phyloP scores from a whole-genome alignment of 2,329 filamentous ascomycete genomes.

The Epichloe scottii region DNA sequence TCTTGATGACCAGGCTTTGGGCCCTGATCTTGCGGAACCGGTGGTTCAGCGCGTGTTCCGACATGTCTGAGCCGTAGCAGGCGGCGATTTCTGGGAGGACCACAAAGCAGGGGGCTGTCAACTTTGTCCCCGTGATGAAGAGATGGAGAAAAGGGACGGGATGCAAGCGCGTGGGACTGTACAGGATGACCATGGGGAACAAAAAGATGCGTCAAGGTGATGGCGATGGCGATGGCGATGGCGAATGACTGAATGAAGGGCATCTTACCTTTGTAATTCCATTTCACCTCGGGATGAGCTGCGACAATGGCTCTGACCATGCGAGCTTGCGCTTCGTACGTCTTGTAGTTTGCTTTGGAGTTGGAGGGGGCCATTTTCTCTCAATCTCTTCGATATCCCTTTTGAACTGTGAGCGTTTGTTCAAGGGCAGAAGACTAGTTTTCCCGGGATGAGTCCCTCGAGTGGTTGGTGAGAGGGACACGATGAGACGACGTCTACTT shows the following conservation, averaged over 20 bases:
- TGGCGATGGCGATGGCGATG: slow-evolving; percentile 1
- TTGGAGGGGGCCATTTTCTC: slow-evolving; percentile 26
- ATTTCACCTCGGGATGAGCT: slow-evolving; percentile 38
- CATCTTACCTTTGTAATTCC: slow-evolving; percentile 49
- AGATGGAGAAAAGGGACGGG: neutral
- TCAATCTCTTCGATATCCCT: neutral
- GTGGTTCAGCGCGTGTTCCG: slow-evolving; percentile 35
- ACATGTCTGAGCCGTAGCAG: slow-evolving; percentile 37
- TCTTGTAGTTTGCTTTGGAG: slow-evolving; percentile 42
- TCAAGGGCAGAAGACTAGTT: neutral
- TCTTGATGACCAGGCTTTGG: slow-evolving; percentile 26
- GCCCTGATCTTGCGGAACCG: slow-evolving; percentile 36
- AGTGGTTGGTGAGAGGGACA: too few relatives aligned
- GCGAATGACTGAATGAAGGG: slow-evolving; percentile 1
- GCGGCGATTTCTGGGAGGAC: slow-evolving; percentile 30
- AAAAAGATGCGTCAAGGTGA: neutral
- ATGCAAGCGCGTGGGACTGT: neutral
- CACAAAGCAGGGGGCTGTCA: slow-evolving; percentile 11
- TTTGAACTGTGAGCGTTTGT: neutral
- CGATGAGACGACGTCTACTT: too few relatives aligned
- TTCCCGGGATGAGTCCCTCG: too few relatives aligned
- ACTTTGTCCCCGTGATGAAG: slow-evolving; percentile 13
- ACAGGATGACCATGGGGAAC: neutral
- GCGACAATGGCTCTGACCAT: slow-evolving; percentile 50
- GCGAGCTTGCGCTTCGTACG: slow-evolving; percentile 46